These are phyloP conservation scores for Candida morakotiae DNA, from an alignment of 805 yeast species.

Conservation along the genomic window DNA sequence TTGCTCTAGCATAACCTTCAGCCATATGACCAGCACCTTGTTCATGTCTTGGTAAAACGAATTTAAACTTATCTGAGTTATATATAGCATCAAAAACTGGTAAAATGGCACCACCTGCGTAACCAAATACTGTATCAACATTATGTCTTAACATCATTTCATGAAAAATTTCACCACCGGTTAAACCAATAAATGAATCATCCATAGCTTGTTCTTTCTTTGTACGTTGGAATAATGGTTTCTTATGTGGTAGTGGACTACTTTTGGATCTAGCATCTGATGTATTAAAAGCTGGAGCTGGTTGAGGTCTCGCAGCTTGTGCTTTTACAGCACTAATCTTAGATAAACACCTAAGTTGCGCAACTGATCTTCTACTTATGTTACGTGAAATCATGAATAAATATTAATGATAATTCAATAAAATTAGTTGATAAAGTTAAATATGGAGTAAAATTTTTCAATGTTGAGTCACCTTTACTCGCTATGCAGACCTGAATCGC, in stretches of 20 bases:
- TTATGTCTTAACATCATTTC: slow-evolving; percentile 97
- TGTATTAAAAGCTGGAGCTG: slow-evolving; percentile 51
- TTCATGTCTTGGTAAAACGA: slow-evolving; percentile 93
- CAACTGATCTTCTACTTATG: slow-evolving; percentile 10
- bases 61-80: slow-evolving; percentile 83
- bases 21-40: slow-evolving; percentile 99
- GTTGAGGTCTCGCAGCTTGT: slow-evolving; percentile 29
- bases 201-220: slow-evolving; percentile 45
- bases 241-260: neutral
- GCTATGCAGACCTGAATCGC: slow-evolving; percentile 4
- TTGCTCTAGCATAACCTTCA: slow-evolving; percentile 95
- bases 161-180: slow-evolving; percentile 98
- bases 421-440: slow-evolving; percentile 1
- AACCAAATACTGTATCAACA: slow-evolving; percentile 94
- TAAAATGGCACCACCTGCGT: slow-evolving; percentile 98
- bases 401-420: neutral
- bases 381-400: slow-evolving; percentile 17
- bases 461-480: slow-evolving; percentile 1
- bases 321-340: slow-evolving; percentile 29
- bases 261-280: slow-evolving; percentile 11
- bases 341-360: slow-evolving; percentile 21
- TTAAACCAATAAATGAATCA: slow-evolving; percentile 86
- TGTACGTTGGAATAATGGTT: neutral
- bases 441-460: slow-evolving; percentile 5
- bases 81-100: slow-evolving; percentile 97